phyloP scores from a whole-genome alignment of 176 grass and related monocot species.

The Rhynchospora breviuscula region DNA sequence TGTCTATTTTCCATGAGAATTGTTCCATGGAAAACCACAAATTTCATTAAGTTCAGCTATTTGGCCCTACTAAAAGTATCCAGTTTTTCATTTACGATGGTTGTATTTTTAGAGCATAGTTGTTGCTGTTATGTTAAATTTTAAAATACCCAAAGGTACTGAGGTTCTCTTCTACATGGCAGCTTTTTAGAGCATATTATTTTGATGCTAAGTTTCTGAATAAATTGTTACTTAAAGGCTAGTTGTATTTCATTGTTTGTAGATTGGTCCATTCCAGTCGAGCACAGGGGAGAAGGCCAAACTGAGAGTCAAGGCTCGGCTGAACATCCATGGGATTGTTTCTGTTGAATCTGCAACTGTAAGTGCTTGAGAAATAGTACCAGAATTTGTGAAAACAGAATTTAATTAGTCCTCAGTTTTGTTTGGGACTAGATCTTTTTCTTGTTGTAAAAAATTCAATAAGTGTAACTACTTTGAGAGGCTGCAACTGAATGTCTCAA shows the following conservation, averaged over 20 bases:
- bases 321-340: slow-evolving; percentile 88
- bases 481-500: no score
- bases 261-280: slow-evolving; percentile 80
- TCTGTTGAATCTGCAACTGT: slow-evolving; percentile 74
- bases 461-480: no score
- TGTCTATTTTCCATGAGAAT: not conserved
- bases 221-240: not conserved
- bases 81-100: not conserved
- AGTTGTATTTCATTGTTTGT: slow-evolving; percentile 4
- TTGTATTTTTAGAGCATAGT: not conserved
- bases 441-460: no score
- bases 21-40: not conserved
- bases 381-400: no score
- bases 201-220: not conserved
- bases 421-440: no score
- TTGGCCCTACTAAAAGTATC: not conserved
- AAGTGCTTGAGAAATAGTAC: slow-evolving; percentile 13
- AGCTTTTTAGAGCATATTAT: not conserved
- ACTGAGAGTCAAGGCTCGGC: slow-evolving; percentile 73
- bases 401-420: no score
- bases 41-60: not conserved
- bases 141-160: not conserved
- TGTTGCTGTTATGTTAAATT: not conserved
- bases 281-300: slow-evolving; percentile 63
- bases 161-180: not conserved